Conservation (phyloP, 2,329 filamentous ascomycete genomes). For the Cercospora berteroae region DNA sequence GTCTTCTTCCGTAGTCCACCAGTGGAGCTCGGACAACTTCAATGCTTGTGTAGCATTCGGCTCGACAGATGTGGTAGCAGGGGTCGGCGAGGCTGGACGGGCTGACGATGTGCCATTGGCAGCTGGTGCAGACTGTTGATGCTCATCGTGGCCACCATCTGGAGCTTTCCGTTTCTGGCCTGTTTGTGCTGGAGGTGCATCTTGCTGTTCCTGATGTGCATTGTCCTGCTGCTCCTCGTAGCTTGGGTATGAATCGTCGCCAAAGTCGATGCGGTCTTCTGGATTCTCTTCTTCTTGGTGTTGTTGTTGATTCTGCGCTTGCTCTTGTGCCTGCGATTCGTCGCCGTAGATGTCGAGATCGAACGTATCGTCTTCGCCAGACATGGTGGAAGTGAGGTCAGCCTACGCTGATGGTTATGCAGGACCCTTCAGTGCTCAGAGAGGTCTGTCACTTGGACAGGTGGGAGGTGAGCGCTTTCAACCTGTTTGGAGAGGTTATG, state of each 20-base stretch:
- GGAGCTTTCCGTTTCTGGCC: slow-evolving; percentile 63
- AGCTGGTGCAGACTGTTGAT: slow-evolving; percentile 51
- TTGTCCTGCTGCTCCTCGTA: slow-evolving; percentile 11
- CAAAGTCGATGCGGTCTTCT: slow-evolving; percentile 28
- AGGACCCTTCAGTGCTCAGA: neutral
- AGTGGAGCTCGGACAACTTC: slow-evolving; percentile 84
- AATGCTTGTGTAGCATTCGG: slow-evolving; percentile 67
- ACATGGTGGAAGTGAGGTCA: slow-evolving; percentile 29
- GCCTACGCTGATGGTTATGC: slow-evolving; percentile 13
- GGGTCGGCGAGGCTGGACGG: slow-evolving; percentile 75
- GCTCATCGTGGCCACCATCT: slow-evolving; percentile 46
- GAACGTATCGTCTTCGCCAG: slow-evolving; percentile 65
- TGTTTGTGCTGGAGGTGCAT: slow-evolving; percentile 46
- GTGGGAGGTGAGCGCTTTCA: neutral
- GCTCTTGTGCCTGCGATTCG: slow-evolving; percentile 40
- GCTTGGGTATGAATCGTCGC: slow-evolving; percentile 18
- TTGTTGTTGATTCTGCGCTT: slow-evolving; percentile 33
- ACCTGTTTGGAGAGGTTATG: slow-evolving; percentile 21
- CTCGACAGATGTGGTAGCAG: slow-evolving; percentile 58
- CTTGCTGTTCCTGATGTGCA: slow-evolving; percentile 21
- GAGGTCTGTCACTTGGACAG: slow-evolving; percentile 2
- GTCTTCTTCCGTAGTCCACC: slow-evolving; percentile 97
- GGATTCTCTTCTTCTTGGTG: slow-evolving; percentile 26
- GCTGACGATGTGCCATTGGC: slow-evolving; percentile 40
- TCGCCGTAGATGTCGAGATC: slow-evolving; percentile 70